Evolutionary conservation across 441 rosid genomes (phyloP).

Genomic region (Erodium chrysanthum): DNA sequence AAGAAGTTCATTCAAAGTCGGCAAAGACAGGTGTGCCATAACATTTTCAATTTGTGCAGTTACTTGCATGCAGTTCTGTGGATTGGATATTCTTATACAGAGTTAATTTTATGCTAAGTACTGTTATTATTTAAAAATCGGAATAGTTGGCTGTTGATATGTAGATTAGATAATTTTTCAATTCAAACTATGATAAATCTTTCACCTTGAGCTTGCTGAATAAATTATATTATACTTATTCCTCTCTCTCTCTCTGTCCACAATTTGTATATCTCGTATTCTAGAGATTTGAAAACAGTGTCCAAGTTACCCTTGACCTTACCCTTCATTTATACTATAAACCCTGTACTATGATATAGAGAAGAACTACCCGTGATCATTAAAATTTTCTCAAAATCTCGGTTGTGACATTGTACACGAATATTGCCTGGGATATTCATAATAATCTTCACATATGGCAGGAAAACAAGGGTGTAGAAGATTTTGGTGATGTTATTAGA

Average conservation of each 20-base stretch:
- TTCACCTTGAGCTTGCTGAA: background rate
- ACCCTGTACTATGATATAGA: background rate
- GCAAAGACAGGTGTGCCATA: slow-evolving; percentile 70
- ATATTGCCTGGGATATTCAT: background rate
- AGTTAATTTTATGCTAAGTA: background rate
- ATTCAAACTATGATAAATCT: background rate
- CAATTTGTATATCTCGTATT: background rate
- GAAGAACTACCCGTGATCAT: background rate
- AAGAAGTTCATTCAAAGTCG: slow-evolving; percentile 90
- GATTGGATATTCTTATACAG: background rate
- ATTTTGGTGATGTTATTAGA: slow-evolving; percentile 87
- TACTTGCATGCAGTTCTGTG: background rate
- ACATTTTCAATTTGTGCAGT: slow-evolving; percentile 1
- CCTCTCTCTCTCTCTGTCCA: background rate
- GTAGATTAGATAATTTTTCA: background rate
- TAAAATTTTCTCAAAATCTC: background rate
- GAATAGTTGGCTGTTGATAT: background rate
- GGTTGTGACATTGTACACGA: background rate
- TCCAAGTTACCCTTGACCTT: background rate
- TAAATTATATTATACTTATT: background rate
- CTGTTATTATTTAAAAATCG: background rate
- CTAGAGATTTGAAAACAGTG: background rate
- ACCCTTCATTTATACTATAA: background rate
- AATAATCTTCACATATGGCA: slow-evolving; percentile 23
- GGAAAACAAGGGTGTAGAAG: slow-evolving; percentile 97